phyloP scores from a whole-genome alignment of 116 monocot species.

The Posidonia oceanica region DNA sequence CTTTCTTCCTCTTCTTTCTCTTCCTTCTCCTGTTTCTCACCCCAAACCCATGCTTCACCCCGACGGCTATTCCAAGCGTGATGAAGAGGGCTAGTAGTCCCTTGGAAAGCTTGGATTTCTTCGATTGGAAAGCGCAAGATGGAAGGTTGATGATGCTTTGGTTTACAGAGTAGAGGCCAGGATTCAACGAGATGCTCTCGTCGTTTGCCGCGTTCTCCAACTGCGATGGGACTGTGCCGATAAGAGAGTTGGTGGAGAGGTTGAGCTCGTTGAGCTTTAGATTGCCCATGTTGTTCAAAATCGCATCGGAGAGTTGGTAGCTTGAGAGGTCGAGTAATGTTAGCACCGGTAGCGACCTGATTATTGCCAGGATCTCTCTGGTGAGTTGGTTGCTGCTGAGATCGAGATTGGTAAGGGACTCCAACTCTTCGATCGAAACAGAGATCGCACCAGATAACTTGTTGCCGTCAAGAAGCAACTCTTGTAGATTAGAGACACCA shows the following conservation, averaged over 20 bases:
- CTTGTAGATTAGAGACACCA: slow-evolving; percentile 28
- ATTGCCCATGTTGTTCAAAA: not conserved
- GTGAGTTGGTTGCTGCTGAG: slow-evolving; percentile 44
- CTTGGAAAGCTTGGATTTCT: not conserved
- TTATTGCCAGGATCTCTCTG: slow-evolving; percentile 25
- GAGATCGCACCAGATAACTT: slow-evolving; percentile 51
- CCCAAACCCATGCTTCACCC: no score
- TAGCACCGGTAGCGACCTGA: slow-evolving; percentile 21
- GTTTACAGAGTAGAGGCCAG: slow-evolving; percentile 40
- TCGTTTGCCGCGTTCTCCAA: slow-evolving; percentile 6
- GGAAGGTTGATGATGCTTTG: slow-evolving; percentile 19
- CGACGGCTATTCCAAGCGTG: not conserved
- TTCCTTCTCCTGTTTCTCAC: no score
- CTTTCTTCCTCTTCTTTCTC: no score
- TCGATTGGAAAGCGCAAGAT: slow-evolving; percentile 6
- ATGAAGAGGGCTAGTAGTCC: slow-evolving; percentile 21
- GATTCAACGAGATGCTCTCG: slow-evolving; percentile 54
- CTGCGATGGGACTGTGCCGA: no score
- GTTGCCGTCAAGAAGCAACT: slow-evolving; percentile 36
- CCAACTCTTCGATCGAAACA: slow-evolving; percentile 13
- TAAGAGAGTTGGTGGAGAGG: no score
- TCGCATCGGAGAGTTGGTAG: slow-evolving; percentile 24
- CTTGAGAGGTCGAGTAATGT: slow-evolving; percentile 54
- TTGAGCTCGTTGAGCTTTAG: no score
- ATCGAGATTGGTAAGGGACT: slow-evolving; percentile 29